These are phyloP conservation scores for Vitis cinerea DNA, from an alignment of 164 flowering plant species.

Conservation along the genomic window DNA sequence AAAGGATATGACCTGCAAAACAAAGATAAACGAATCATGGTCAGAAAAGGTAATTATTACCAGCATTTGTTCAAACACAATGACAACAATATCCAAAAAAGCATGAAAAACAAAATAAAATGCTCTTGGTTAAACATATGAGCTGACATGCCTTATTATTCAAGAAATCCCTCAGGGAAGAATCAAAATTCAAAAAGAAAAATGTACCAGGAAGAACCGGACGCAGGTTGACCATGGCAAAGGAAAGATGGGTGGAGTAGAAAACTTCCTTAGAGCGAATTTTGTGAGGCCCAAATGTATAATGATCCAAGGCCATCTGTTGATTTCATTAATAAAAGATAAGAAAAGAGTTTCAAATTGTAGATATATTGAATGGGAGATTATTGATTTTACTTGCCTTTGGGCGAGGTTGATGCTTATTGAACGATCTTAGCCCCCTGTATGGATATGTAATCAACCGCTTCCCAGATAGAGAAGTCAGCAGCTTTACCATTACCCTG, in stretches of 20 bases:
- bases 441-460: too few species aligned
- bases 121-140: not conserved
- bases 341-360: not conserved
- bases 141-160: too few species aligned
- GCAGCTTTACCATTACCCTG: too few species aligned
- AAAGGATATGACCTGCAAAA: constrained; percentile 88
- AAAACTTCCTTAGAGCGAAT: constrained; percentile 64
- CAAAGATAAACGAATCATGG: constrained; percentile 4
- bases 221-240: constrained; percentile 79
- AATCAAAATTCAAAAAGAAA: not conserved
- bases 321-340: not conserved
- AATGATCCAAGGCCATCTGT: constrained; percentile 42
- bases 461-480: too few species aligned
- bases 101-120: not conserved
- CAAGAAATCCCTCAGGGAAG: too few species aligned
- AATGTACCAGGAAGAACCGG: constrained; percentile 75
- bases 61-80: too few species aligned
- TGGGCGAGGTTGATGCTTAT: too few species aligned
- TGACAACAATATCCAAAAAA: not conserved
- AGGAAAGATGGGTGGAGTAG: constrained; percentile 66
- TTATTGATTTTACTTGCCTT: too few species aligned
- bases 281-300: constrained; percentile 66
- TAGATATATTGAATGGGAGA: too few species aligned
- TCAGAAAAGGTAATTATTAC: not conserved
- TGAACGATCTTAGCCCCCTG: too few species aligned